Base-by-base conservation (phyloP, 345 rosid genomes). In the Toxicodendron radicans region DNA sequence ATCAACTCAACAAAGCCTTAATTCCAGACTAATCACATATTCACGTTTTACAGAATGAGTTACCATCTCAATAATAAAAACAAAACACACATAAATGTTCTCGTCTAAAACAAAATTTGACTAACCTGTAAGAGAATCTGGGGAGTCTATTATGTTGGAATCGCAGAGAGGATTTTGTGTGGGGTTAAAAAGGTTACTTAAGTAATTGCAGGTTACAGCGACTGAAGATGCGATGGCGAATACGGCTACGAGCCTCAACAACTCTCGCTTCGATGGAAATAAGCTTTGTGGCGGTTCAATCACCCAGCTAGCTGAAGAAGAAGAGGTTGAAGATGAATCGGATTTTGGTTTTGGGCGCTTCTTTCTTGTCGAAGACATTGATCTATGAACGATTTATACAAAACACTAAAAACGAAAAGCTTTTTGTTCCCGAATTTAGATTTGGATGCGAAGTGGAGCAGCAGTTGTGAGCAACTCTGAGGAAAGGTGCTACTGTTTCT, bases 261-360 rank as follows among this genome's bases (percentile, higher is more conserved):
- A 71, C 75, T 92, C 98, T 48, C 76, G 86, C 67, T 79, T 86
- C 3, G 97, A 87, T 43, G 98, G 98, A 77, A 94, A 82, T 65
- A 94, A 76, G 67, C 63, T 76, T 60, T 73, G 78, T 3, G 98
- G 87, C n/a, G 98, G 95, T 64, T 89, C 97, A 74, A 81, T 65
- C 3, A 81, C 38, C 68, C 88, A 69, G 45, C 3, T 77, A 1
- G 66, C 41, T 27, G 80, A 33, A 58, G 82, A 61, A 5, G 77
- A 72, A 59, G 87, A 74, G 8, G 5, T 14, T 24, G 84, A 49
- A 4, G 82, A 66, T 16, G 81, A 18, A 23, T 65, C 65, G 69
- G 78, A 75, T 66, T 71, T 80, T 10, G 84, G 75, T 70, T 83
- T 89, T 43, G 70, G 82, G 71, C 87, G 85, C 79, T 75, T 84